A percentile compares a stretch with the other conserved stretches of the same genome.
Conservation (phyloP, 305 asterid species). For the Fraxinus paxiana region DNA sequence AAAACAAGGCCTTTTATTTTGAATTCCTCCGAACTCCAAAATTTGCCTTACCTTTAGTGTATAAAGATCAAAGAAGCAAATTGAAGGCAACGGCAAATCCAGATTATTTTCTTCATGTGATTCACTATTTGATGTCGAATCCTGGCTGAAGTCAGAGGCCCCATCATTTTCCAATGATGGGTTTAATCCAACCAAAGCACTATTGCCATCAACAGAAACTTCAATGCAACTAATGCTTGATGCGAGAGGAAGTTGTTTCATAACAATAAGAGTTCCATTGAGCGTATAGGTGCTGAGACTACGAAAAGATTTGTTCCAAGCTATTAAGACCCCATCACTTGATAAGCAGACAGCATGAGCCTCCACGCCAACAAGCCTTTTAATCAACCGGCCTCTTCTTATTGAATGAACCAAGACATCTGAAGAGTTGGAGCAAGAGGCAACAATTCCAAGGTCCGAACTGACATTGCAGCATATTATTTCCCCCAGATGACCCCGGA, state of each 20-base stretch:
- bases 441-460: constrained; percentile 93
- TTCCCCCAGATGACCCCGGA: constrained; percentile 89
- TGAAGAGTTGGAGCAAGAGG: constrained; percentile 73
- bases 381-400: constrained; percentile 76
- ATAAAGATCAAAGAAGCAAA: constrained; percentile 77
- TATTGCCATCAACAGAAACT: constrained; percentile 75
- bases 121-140: constrained; percentile 31
- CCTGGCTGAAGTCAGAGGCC: constrained; percentile 30
- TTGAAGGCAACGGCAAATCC: constrained; percentile 64
- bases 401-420: constrained; percentile 79
- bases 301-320: constrained; percentile 63
- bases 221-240: constrained; percentile 76
- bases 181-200: constrained; percentile 78
- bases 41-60: constrained; percentile 59
- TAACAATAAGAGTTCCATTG: constrained; percentile 67
- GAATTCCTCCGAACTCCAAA: not conserved
- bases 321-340: constrained; percentile 64
- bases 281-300: constrained; percentile 67
- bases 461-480: constrained; percentile 73
- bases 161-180: constrained; percentile 49
- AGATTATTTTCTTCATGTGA: constrained; percentile 30
- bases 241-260: constrained; percentile 53
- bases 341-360: constrained; percentile 82
- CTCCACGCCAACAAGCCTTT: constrained; percentile 68
- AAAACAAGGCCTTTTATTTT: constrained; percentile 7